Evolutionary conservation across 1,139 yeast genomes (phyloP), one percentile per base, ranked within the genome.

Genomic region (Yamadazyma jaroonii): DNA sequence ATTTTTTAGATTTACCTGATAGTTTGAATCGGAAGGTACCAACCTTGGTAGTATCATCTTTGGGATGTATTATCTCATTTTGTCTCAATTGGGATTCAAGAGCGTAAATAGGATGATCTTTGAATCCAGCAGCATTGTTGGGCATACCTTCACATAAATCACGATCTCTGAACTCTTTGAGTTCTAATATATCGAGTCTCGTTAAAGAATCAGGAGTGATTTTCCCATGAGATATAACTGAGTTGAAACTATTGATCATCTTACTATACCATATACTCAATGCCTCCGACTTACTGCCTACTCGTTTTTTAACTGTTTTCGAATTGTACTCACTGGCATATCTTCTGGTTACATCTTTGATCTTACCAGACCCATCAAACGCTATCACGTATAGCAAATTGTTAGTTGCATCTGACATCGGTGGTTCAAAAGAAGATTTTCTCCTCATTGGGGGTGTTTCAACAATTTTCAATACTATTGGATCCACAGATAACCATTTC

Each of bases 91-190:
- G 95, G 2, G 79, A 71, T 53, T 87, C 96, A 9, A 92, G 56
- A 0, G 84, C 92, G 56, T 83, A 92, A n/a, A 82, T 57, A 0
- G 98, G 98, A 57, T 92, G 98, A 37, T 82, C 81, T 41, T 81
- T 83, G 56, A 92, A 86, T 47, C 90, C 97, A 34, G 80, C 81
- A 14, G 88, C 64, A 49, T 78, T 85, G 38, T 82, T 79, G 0
- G 99, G 99, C 73, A 92, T 81, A 0, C 95, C 96, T 53, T 94
- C 98, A 15, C 74, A 68, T 23, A 77, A 64, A 38, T 86, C 83
- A 33, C 88, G 67, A 36, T 78, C 74, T 25, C 74, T 64, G 43
- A 94, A 82, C 49, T 86, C 94, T 33, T 76, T 76, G 38, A 77
- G 69, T 55, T 92, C 98, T 38, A 74, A 69, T 25, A 77, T 72